Conservation (phyloP, 2,329 filamentous ascomycete genomes). For the Penicillium sp. region DNA sequence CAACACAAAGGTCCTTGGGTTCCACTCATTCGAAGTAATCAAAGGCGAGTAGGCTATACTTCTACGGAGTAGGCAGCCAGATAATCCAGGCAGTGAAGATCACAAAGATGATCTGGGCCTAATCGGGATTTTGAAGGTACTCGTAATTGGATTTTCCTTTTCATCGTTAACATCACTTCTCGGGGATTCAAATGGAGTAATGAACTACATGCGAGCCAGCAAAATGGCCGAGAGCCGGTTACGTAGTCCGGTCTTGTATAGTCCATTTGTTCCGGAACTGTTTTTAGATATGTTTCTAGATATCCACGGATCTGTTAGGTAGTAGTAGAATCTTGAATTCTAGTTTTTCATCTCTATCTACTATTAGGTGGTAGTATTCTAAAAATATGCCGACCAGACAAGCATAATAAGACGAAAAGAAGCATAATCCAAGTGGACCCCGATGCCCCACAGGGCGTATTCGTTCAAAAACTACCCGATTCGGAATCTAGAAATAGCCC, state of each 20-base stretch:
- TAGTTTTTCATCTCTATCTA: background rate
- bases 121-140: background rate
- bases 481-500: constrained; percentile 9
- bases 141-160: background rate
- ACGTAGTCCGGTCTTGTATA: background rate
- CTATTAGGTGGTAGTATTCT: background rate
- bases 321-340: background rate
- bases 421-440: constrained; percentile 1
- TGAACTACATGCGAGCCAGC: background rate
- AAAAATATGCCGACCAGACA: background rate
- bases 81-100: background rate
- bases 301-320: background rate
- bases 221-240: background rate
- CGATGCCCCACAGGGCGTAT: constrained; percentile 17
- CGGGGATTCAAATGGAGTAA: background rate
- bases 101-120: background rate
- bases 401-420: background rate
- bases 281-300: background rate
- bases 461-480: constrained; percentile 23
- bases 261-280: background rate
- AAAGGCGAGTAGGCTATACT: background rate
- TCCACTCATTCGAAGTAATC: background rate
- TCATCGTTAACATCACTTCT: background rate
- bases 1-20: background rate
- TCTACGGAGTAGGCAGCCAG: background rate